Evolutionary conservation across 257 asterid genomes (phyloP).

Genomic region (Nicotiana sylvestris): DNA sequence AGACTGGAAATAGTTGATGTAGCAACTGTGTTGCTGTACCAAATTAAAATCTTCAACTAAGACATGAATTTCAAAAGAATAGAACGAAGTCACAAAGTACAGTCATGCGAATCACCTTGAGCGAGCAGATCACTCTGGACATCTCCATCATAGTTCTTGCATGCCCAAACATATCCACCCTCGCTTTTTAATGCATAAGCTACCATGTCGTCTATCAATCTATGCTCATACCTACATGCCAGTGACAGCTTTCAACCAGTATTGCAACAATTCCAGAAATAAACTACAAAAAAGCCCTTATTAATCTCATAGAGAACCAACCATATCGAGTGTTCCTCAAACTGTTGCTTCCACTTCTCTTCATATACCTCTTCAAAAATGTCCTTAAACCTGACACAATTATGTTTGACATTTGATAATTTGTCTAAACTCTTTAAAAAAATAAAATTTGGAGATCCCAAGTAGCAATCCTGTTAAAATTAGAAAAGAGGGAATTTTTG

Average conservation of each 20-base stretch:
- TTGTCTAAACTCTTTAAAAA: background rate
- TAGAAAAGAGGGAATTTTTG: slow-evolving; percentile 3
- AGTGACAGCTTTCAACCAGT: slow-evolving; percentile 5
- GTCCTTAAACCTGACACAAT: slow-evolving; percentile 64
- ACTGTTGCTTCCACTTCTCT: slow-evolving; percentile 71
- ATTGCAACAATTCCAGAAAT: background rate
- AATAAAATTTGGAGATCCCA: background rate
- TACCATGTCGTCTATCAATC: slow-evolving; percentile 96
- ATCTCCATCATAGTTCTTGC: slow-evolving; percentile 96
- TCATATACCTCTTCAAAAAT: slow-evolving; percentile 89
- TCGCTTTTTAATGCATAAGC: slow-evolving; percentile 90
- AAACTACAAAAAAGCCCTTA: background rate
- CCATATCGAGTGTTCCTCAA: slow-evolving; percentile 87
- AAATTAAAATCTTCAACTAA: background rate
- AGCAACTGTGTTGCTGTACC: background rate
- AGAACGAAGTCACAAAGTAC: background rate
- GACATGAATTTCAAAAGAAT: background rate
- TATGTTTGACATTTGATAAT: background rate
- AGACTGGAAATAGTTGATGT: background rate
- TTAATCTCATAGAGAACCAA: slow-evolving; percentile 23
- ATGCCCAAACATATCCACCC: slow-evolving; percentile 97
- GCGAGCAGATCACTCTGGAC: slow-evolving; percentile 96
- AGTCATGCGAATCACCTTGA: slow-evolving; percentile 54
- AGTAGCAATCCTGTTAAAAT: background rate
- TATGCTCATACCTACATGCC: slow-evolving; percentile 81